Percentiles rank a stretch among this genome's conserved stretches.
Conservation (phyloP, 495 filamentous ascomycete species). For the Hypomontagnella monticulosa region DNA sequence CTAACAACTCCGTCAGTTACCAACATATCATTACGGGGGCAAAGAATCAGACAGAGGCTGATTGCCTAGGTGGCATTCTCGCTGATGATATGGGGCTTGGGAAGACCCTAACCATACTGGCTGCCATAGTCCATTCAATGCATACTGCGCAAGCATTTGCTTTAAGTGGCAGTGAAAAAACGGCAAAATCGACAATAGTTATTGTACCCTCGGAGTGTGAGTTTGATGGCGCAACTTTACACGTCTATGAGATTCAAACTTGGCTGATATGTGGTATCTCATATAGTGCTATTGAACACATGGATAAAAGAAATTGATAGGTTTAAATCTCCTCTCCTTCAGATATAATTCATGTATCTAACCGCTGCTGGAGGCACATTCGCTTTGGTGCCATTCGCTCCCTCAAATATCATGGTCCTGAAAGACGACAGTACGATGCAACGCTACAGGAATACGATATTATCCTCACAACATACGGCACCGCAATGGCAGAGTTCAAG, state of each 20-base stretch:
- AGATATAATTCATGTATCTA: too few relatives aligned
- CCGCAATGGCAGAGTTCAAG: slow-evolving; percentile 42
- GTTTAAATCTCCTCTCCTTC: too few relatives aligned
- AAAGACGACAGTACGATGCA: slow-evolving; percentile 16
- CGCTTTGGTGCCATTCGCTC: too few relatives aligned
- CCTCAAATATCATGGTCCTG: slow-evolving; percentile 23
- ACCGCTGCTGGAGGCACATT: too few relatives aligned
- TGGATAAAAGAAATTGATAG: too few relatives aligned
- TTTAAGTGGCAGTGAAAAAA: too few relatives aligned
- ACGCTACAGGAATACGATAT: slow-evolving; percentile 44
- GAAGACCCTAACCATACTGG: slow-evolving; percentile 54
- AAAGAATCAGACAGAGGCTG: not conserved
- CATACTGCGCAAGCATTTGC: slow-evolving; percentile 2
- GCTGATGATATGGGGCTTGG: slow-evolving; percentile 62
- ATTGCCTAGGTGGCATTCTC: slow-evolving; percentile 45
- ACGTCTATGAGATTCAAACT: too few relatives aligned
- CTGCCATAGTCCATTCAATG: slow-evolving; percentile 45
- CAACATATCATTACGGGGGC: not conserved
- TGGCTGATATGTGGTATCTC: too few relatives aligned
- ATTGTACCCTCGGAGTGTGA: slow-evolving; percentile 50
- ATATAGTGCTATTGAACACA: too few relatives aligned
- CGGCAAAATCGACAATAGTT: slow-evolving; percentile 51
- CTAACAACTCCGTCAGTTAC: not conserved
- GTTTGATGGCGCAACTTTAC: not conserved
- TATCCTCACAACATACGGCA: slow-evolving; percentile 54